Conservation (phyloP, 108 stramenopile genomes). For the Phaeodactylum tricornutum region DNA sequence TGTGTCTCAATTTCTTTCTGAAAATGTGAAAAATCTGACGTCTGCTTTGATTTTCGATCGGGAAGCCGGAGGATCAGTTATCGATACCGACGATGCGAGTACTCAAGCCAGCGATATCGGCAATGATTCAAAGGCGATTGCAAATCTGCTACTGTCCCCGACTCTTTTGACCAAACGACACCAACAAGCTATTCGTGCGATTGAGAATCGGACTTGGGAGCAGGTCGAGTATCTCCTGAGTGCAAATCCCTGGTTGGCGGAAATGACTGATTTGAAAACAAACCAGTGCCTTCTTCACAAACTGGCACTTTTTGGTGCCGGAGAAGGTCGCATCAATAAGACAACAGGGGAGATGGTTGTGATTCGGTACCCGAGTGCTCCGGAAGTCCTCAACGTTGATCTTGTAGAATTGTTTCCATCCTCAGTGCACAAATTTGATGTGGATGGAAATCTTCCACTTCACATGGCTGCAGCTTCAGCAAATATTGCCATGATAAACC, state of each 20-base stretch:
- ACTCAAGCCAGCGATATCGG: conserved; percentile 33
- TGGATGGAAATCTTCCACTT: conserved; percentile 77
- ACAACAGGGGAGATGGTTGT: conserved; percentile 2
- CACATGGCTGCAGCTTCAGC: conserved; percentile 74
- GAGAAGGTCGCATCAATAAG: conserved; percentile 6
- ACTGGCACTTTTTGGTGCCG: conserved; percentile 59
- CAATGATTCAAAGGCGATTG: no score
- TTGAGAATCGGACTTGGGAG: conserved; percentile 70
- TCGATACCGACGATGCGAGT: conserved; percentile 66
- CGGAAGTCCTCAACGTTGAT: conserved; percentile 35
- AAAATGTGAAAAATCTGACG: no score
- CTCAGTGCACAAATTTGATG: conserved; percentile 72
- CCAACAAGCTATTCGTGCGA: conserved; percentile 67
- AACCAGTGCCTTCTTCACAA: conserved; percentile 73
- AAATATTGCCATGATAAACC: conserved; percentile 59
- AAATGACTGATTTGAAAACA: conserved; percentile 79
- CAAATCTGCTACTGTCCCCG: conserved; percentile 64
- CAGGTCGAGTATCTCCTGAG: conserved; percentile 59
- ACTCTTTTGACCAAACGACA: conserved; percentile 66
- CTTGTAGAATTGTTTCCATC: conserved; percentile 54
- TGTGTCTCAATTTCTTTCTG: no score
- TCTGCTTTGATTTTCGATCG: no score
- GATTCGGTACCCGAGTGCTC: conserved; percentile 18
- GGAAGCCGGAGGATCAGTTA: no score
- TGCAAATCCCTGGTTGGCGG: conserved; percentile 80